Conservation (phyloP, 1,284 basidiomycete genomes). For the Trichosporon ovoides region DNA sequence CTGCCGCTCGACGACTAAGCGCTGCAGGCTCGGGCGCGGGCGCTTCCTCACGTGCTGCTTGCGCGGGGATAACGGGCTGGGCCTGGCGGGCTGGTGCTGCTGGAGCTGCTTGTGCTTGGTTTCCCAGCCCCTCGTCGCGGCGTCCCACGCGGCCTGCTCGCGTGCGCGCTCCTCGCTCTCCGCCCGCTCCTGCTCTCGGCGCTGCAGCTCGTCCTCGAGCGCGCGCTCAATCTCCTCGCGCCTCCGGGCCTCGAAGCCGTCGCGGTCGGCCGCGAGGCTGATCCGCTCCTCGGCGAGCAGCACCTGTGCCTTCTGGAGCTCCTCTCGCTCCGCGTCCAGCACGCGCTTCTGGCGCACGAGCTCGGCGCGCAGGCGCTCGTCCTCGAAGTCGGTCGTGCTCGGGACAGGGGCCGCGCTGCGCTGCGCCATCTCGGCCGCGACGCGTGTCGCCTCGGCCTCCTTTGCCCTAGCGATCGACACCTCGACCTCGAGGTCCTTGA, state of each 20-base stretch:
- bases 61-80: not conserved
- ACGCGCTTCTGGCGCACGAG: conserved; percentile 34
- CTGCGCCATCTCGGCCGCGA: conserved; percentile 35
- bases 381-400: conserved; percentile 21
- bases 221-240: not conserved
- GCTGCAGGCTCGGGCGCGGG: conserved; percentile 30
- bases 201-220: conserved; percentile 46
- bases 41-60: not conserved
- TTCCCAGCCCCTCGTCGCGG: too few relatives aligned
- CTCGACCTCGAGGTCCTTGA: conserved; percentile 46
- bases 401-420: conserved; percentile 19
- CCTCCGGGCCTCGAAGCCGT: conserved; percentile 58
- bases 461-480: conserved; percentile 32
- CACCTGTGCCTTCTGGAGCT: conserved; percentile 61
- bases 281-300: conserved; percentile 60
- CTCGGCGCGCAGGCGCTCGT: conserved; percentile 21
- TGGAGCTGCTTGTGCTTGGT: not conserved
- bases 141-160: not conserved
- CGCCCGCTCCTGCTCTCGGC: not conserved
- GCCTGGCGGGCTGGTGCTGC: not conserved
- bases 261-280: conserved; percentile 56
- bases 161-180: not conserved
- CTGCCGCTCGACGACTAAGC: conserved; percentile 38
- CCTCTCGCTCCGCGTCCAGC: conserved; percentile 63
- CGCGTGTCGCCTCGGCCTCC: conserved; percentile 37